Base-by-base conservation (phyloP, 495 filamentous ascomycete species). In the Penicillium malachiteum region DNA sequence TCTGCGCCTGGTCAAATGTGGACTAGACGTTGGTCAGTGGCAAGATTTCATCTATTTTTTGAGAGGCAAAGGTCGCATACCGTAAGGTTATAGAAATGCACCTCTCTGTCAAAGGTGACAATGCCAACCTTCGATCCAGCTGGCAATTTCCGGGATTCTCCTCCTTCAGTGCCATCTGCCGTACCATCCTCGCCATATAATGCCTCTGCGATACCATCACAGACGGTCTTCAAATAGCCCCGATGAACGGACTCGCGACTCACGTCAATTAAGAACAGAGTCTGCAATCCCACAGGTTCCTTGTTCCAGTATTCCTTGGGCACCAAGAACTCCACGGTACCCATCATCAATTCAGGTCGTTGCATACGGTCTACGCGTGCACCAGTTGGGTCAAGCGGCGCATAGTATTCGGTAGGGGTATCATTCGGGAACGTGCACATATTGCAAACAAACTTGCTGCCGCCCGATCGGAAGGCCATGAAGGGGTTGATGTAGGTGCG, bases 301-400 rank as follows among this genome's bases (percentile, higher is more conserved):
- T 94, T 96, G 14, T 90, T 91, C 92, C 92, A 97, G 71, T 97
- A 97, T 71, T 99, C 94, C 73, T 96, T 97, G 37, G 94, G 94
- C 6, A 97, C 94, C 57, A 92, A 77, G 60, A 96, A 99, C 64
- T 99, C 94, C 34, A 96, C 92, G 0, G 94, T 97, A 21, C 94
- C 94, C 55, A 87, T 84, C 57, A 84, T 87, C 60, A 99, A 74
- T 69, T 99, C 94, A 3, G 94, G 95, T 52, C 94, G 78, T 66
- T 96, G 89, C 68, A 89, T 83, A 38, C 94, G 85, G 68, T 99
- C 94, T 30, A 96, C 84, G 48, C 94, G 87, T 35, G 88, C 80
- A 30, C 95, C 95, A 35, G 88, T 87, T 16, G 92, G 91, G 63
- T 91, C 93, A 42, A 91, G 86, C 32, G 95, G 91, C 33, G 89